Conservation (phyloP, 2,329 filamentous ascomycete species). For the Trichophyton simii region DNA sequence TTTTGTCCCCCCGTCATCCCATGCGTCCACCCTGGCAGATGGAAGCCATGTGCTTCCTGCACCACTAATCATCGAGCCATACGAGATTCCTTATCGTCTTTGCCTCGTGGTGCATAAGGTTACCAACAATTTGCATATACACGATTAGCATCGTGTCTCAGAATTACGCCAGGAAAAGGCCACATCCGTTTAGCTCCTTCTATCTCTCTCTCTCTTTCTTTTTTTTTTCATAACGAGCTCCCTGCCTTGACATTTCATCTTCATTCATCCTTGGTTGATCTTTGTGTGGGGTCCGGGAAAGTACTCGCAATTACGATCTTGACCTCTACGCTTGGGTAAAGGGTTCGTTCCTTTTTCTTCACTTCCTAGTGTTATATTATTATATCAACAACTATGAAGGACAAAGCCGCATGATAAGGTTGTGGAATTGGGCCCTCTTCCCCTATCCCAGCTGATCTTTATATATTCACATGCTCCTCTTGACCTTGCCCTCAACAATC, state of each 20-base stretch:
- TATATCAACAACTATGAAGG: background rate
- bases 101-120: background rate
- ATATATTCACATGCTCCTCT: background rate
- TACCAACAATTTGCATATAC: background rate
- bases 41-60: constrained; percentile 2
- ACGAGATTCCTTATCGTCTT: background rate
- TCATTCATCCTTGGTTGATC: background rate
- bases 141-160: background rate
- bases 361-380: background rate
- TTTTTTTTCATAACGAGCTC: background rate
- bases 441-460: background rate
- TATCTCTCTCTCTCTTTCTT: background rate
- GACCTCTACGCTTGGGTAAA: background rate
- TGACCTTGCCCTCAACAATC: background rate
- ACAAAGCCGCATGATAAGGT: background rate
- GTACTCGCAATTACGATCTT: background rate
- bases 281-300: background rate
- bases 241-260: background rate
- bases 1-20: background rate
- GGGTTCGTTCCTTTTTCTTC: background rate
- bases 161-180: background rate
- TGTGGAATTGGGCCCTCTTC: background rate
- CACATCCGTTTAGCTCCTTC: background rate
- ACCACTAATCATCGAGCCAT: background rate
- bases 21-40: background rate